A percentile compares a stretch with the other conserved stretches of the same genome.
Conservation (phyloP, 225 moss, liverwort and hornwort genomes). For the Marchantia paleacea region DNA sequence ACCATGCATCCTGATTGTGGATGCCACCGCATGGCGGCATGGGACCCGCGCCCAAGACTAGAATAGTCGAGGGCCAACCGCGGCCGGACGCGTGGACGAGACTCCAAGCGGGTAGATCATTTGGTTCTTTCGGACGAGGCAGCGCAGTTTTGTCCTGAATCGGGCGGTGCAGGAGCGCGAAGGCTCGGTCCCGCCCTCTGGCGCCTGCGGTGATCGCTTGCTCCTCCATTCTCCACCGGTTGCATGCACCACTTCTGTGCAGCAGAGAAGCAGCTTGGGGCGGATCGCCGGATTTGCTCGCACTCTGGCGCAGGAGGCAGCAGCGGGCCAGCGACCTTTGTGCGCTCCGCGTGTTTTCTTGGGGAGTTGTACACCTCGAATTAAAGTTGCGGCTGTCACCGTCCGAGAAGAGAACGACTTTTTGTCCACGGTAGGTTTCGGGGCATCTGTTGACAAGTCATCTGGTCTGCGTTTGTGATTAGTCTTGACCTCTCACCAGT, state of each 20-base stretch:
- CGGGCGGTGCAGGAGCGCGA: slow-evolving; percentile 1
- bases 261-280: not conserved
- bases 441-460: not conserved
- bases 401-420: not conserved
- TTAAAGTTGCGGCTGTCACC: slow-evolving; percentile 7
- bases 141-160: not conserved
- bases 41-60: not conserved
- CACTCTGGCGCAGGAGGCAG: not conserved
- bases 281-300: not conserved
- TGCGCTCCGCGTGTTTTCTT: not conserved
- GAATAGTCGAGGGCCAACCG: not conserved
- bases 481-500: not conserved
- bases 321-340: not conserved
- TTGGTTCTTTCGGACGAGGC: not conserved
- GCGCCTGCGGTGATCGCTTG: not conserved
- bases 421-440: slow-evolving; percentile 11
- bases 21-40: not conserved
- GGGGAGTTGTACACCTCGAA: slow-evolving; percentile 5
- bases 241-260: not conserved
- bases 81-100: not conserved
- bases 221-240: not conserved
- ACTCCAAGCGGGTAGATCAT: not conserved
- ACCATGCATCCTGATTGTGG: slow-evolving; percentile 6
- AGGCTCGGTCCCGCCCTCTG: not conserved
- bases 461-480: not conserved